A percentile compares a stretch with the other conserved stretches of the same genome.
Evolutionary conservation across 768 basidiomycete species (phyloP).

Genomic region (Mycena vulgaris): DNA sequence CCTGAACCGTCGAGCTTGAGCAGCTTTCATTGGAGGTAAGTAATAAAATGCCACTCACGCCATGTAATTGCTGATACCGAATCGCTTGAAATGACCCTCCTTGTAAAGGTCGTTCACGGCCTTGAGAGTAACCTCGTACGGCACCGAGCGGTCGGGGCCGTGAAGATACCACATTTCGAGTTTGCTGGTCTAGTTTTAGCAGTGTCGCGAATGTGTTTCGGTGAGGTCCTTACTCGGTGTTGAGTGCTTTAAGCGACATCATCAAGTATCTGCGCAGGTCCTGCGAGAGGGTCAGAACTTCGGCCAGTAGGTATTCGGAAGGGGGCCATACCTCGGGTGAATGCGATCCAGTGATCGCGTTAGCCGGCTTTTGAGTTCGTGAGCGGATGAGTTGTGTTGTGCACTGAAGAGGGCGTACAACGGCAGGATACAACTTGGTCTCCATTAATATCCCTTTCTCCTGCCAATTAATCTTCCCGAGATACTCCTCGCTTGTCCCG

Average conservation of each 20-base stretch:
- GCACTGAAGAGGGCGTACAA: conserved; percentile 4
- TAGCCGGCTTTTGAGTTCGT: background rate
- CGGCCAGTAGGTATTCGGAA: too few species aligned
- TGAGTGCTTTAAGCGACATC: conserved; percentile 61
- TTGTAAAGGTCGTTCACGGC: conserved; percentile 69
- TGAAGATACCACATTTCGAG: conserved; percentile 71
- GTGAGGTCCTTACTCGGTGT: conserved; percentile 55
- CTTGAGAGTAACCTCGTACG: conserved; percentile 69
- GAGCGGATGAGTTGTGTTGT: background rate
- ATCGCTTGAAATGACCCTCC: conserved; percentile 71
- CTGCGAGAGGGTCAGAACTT: conserved; percentile 45
- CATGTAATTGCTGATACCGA: conserved; percentile 74
- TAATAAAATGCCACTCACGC: conserved; percentile 49
- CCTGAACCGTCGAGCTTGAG: conserved; percentile 44
- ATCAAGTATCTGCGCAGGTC: conserved; percentile 62
- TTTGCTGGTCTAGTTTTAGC: conserved; percentile 23
- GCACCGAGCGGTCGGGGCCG: conserved; percentile 70
- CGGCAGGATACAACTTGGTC: conserved; percentile 70
- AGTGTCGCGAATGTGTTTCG: conserved; percentile 44
- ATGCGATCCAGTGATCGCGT: background rate
- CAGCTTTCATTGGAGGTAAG: background rate
- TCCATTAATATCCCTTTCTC: conserved; percentile 67
- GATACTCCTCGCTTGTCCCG: conserved; percentile 69
- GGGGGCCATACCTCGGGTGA: background rate
- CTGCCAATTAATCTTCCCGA: conserved; percentile 67